Base-by-base conservation (phyloP, 1,284 basidiomycete genomes). In the Chalciporus piperatoides region DNA sequence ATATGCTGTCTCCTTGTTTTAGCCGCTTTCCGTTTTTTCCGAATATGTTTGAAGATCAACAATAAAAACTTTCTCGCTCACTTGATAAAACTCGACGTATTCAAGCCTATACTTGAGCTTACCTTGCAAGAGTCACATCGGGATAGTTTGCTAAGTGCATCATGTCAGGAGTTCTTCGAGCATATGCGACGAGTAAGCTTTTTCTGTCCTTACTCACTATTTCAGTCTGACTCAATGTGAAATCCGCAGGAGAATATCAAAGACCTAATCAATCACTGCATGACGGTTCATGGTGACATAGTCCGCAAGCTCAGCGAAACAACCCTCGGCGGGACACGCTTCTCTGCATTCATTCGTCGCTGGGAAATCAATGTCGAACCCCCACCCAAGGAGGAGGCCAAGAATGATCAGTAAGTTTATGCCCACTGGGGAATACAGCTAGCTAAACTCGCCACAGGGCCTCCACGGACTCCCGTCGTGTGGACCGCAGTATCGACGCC, bases 111-210 rank as follows among this genome's bases (percentile, higher is more conserved):
- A 52, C 71, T 98, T 46, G 84, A 90, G 49, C 72, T 98, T 50
- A 86, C 92, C 24, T 68, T 88, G 30, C 79, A 80, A 44, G 96
- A 98, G 69, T 87, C 87, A 25, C 76, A 78, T 41, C 78, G 90
- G 51, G 96, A 99, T 70, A 99, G 96, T 68, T 79, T 99, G 56
- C 76, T 99, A 40, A 90, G 86, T 60, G 95, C 93, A 56, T 91
- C 95, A 15, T 97, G 92, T 73, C 86, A 97, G 62, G 96, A 99
- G 65, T 90, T 92, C 55, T 92, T 99, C 61, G 96, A 99, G 61
- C 78, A 82, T 56, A 90, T 98, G 67, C 83, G 90, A 52, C 81
- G 81, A 73, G 93, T 94, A 54, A 56, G 79, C 28, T 38, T 14
- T 32, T 70, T 56, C 28, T 11, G 25, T 53, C n/a, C 12, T 32